Evolutionary conservation across 2,329 filamentous ascomycete genomes (phyloP).

Genomic region (Talaromyces sp.): DNA sequence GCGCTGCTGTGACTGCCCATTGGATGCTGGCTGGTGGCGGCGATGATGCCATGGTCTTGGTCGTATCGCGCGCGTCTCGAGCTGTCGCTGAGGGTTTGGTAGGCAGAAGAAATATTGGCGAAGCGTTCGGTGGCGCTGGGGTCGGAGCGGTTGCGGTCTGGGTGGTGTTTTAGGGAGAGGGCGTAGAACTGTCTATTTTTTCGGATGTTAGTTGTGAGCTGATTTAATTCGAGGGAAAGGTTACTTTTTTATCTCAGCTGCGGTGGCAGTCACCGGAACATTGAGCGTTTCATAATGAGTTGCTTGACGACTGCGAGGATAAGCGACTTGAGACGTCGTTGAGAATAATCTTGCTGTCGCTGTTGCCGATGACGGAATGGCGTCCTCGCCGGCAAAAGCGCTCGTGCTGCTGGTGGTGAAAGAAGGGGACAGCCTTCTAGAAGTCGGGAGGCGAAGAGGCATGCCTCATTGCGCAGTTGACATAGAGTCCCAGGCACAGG

Average conservation of each 20-base stretch:
- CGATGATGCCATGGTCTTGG: conserved; percentile 44
- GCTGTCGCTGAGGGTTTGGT: conserved; percentile 66
- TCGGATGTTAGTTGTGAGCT: not conserved
- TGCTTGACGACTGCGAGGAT: conserved; percentile 6
- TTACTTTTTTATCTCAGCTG: conserved; percentile 79
- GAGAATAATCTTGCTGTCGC: conserved; percentile 25
- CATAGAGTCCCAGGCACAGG: not conserved
- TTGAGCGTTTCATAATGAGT: conserved; percentile 76
- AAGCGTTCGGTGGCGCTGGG: conserved; percentile 69
- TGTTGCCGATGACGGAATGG: not conserved
- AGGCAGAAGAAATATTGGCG: conserved; percentile 78
- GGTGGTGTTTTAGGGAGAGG: conserved; percentile 88
- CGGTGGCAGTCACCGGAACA: conserved; percentile 63
- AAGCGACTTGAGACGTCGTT: conserved; percentile 25
- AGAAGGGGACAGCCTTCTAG: conserved; percentile 10
- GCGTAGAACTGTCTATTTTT: conserved; percentile 66
- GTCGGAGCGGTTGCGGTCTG: conserved; percentile 79
- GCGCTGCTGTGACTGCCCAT: conserved; percentile 54
- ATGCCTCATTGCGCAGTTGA: conserved; percentile 12
- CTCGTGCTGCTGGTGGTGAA: conserved; percentile 9
- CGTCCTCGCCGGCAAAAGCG: not conserved
- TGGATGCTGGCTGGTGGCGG: conserved; percentile 27
- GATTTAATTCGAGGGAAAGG: not conserved
- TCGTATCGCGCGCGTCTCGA: conserved; percentile 78
- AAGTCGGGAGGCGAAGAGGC: conserved; percentile 13